Conservation (phyloP, 441 rosid genomes). For the Geranium incanum region DNA sequence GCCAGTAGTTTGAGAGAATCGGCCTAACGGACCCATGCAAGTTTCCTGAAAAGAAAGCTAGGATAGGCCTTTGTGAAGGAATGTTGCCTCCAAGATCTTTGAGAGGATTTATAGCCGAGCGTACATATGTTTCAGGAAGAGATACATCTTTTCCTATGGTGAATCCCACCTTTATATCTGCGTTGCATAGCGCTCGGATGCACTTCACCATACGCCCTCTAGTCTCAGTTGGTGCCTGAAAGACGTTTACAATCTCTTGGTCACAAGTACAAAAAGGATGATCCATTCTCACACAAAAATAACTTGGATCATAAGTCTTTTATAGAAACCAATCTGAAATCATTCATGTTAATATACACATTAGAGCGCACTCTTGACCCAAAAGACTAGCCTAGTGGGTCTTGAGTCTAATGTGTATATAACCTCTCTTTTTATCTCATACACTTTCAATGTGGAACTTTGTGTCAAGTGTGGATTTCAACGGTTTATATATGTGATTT, state of each 20-base stretch:
- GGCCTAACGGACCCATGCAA: constrained; percentile 88
- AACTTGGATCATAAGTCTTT: no score
- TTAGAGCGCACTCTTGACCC: no score
- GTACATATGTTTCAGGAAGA: constrained; percentile 73
- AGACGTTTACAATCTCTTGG: not conserved
- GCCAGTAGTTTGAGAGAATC: constrained; percentile 60
- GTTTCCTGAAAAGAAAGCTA: constrained; percentile 79
- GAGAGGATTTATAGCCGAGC: constrained; percentile 44
- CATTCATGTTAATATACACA: no score
- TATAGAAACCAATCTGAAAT: no score
- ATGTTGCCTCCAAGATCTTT: constrained; percentile 63
- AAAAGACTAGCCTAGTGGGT: no score
- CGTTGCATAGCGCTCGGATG: constrained; percentile 79
- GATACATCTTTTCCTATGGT: constrained; percentile 75
- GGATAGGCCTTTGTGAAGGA: constrained; percentile 53
- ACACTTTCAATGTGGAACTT: no score
- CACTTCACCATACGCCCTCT: constrained; percentile 52
- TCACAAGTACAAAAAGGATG: no score
- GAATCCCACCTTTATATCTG: constrained; percentile 76
- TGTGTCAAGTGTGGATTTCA: no score
- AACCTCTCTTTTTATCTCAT: no score
- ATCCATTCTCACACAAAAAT: no score
- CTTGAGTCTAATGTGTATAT: no score
- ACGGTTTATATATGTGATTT: no score
- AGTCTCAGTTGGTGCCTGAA: constrained; percentile 76